Base-by-base conservation (phyloP, 768 basidiomycete genomes). In the Polyporus arcularius region DNA sequence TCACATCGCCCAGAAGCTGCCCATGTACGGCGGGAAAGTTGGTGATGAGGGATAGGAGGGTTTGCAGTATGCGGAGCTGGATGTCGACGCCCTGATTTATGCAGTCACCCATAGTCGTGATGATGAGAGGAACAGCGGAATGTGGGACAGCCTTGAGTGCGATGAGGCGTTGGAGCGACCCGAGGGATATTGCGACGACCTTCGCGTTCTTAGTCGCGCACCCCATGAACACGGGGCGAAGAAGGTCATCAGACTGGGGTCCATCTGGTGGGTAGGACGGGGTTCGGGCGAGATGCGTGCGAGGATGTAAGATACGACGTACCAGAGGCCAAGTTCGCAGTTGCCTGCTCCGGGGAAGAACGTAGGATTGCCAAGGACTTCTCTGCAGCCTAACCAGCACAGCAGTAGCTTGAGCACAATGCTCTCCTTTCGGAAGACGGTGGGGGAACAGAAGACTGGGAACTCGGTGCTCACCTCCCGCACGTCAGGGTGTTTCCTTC, bases 81-180 rank as follows among this genome's bases (percentile, higher is more conserved):
- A 98, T 97, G 71, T 99, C 97, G 32, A 98, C 96, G 6, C 95
- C 97, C 71, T 96, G 94, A 31, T 85, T 88, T 79, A 96, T 86
- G 16, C 93, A 93, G 63, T 92, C 88, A 58, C 80, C 85, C 85
- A 99, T 89, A 0, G 90, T 96, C 47, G 76, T 84, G 67, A 98
- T 82, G 53, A 98, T 91, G 39, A 85, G 73, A 1, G 92, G 86
- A 0, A 96, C 89, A 0, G 88, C 85, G 2, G 85, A 85, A 72
- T 89, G 85, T 0, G 90, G 90, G 1, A 96, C 92, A 21, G 92
- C 93, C 72, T 88, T 89, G 59, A 95, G 82, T 4, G 89, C 80
- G 57, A 97, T 95, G 61, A 98, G 81, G 45, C 96, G 85, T 71
- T 97, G 95, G 18, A 98, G 81, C 0, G 94, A 94, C 45, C 94